Evolutionary conservation across 768 basidiomycete genomes (phyloP), one percentile per base, ranked within the genome.

Genomic region (Porphyrellus cyaneotinctus): DNA sequence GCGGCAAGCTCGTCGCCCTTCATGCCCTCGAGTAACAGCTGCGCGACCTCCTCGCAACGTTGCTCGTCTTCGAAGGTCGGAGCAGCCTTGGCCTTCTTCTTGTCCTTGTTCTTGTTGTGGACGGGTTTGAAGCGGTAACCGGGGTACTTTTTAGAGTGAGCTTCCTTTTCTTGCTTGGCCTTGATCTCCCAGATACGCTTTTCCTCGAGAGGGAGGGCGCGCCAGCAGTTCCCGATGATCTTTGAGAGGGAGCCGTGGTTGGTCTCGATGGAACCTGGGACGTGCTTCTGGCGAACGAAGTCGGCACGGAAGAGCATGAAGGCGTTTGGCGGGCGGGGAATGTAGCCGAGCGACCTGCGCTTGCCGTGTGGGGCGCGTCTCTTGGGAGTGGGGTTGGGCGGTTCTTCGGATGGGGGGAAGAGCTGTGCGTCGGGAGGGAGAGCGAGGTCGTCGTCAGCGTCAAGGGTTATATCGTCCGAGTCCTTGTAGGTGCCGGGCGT

Each of bases 101-200:
- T 77, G 12, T 61, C 65, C 68, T 75, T 77, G 58, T 69, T 71
- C 70, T 76, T 76, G 64, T 76, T 76, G 63, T 72, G 72, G 1
- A 74, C 74, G 8, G 73, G 73, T 45, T 66, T 63, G 67, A 77
- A 79, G 31, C 75, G 72, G 43, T 78, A 91, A 57, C 87, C 78
- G 1, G 88, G 87, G 64, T 87, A 87, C 53, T 71, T 74, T 36
- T 73, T 73, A 49, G 85, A 81, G 70, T 91, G 88, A 28, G 82
- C 83, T 0, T 82, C 84, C 70, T 88, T 88, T 22, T 83, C 87
- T 39, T 81, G 77, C 63, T 86, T 85, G 0, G 88, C 88, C 49
- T 79, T 79, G 31, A 78, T 70, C 62, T 89, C 86, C 88, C 88
- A 91, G 17, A 81, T 73, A 5, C 76, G 77, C 62, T 85, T 87